Percentiles rank a stretch among this genome's conserved stretches.
These are phyloP conservation scores for Macadamia tetraphylla DNA, from an alignment of 164 flowering plant genomes.

Conservation along the genomic window DNA sequence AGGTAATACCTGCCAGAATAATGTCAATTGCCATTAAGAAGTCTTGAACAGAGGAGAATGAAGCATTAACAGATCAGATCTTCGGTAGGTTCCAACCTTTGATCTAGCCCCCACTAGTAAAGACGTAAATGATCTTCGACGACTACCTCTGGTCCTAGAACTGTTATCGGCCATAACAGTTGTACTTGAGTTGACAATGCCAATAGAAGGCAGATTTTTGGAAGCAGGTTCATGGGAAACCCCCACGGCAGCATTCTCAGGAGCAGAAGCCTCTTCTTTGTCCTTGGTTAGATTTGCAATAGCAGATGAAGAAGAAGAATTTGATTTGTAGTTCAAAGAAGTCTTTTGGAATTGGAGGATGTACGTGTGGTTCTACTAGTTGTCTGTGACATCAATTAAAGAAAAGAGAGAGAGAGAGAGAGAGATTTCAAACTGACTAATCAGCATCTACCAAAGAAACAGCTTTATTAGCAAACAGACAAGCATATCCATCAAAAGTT, in stretches of 20 bases:
- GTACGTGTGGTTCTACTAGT: slow-evolving; percentile 17
- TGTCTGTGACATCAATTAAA: slow-evolving; percentile 26
- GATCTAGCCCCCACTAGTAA: slow-evolving; percentile 46
- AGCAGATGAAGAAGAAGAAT: slow-evolving; percentile 19
- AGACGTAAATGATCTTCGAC: slow-evolving; percentile 74
- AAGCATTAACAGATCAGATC: neutral
- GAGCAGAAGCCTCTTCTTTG: slow-evolving; percentile 17
- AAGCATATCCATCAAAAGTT: neutral
- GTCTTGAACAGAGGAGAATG: neutral
- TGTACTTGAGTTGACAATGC: slow-evolving; percentile 10
- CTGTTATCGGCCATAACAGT: slow-evolving; percentile 14
- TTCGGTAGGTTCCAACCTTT: slow-evolving; percentile 37
- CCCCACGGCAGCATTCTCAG: slow-evolving; percentile 12
- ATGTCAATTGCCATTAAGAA: neutral
- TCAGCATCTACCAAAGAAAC: neutral
- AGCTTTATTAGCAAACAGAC: no score
- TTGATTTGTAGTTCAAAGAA: slow-evolving; percentile 24
- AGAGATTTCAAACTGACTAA: slow-evolving; percentile 1
- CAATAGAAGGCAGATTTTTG: slow-evolving; percentile 24
- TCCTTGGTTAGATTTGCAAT: slow-evolving; percentile 28
- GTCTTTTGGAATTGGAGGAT: slow-evolving; percentile 19
- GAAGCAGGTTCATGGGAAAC: slow-evolving; percentile 22
- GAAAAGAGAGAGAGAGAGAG: neutral
- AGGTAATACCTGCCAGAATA: slow-evolving; percentile 35
- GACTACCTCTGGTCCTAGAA: slow-evolving; percentile 32